These are phyloP conservation scores for Penicillium nordicum DNA, from an alignment of 2,329 filamentous ascomycete species.

Conservation along the genomic window DNA sequence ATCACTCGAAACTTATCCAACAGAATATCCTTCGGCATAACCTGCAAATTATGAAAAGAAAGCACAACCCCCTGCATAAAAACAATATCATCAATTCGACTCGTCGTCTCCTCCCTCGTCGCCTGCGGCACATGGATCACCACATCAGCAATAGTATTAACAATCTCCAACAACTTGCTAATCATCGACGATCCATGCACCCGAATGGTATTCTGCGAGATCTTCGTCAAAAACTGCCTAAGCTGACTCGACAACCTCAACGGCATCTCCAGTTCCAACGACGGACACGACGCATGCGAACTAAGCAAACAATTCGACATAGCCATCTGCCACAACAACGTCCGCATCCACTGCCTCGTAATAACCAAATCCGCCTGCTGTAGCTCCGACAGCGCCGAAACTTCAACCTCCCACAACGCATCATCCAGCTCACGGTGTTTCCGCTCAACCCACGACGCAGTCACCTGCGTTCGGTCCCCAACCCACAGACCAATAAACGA, in stretches of 20 bases:
- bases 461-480: conserved; percentile 37
- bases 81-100: conserved; percentile 53
- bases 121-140: conserved; percentile 51
- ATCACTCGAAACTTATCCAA: conserved; percentile 42
- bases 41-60: conserved; percentile 48
- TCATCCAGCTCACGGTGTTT: conserved; percentile 47
- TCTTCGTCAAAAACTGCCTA: conserved; percentile 41
- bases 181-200: conserved; percentile 57
- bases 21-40: conserved; percentile 46
- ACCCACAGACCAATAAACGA: conserved; percentile 48
- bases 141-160: conserved; percentile 59
- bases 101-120: conserved; percentile 46
- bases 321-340: conserved; percentile 50
- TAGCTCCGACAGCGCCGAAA: conserved; percentile 41
- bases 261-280: conserved; percentile 45
- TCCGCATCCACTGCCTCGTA: conserved; percentile 50
- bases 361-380: conserved; percentile 51
- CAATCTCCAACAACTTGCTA: conserved; percentile 60
- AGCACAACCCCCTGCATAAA: conserved; percentile 53
- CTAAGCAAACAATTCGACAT: conserved; percentile 46
- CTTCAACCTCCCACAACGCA: conserved; percentile 35
- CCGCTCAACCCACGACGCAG: conserved; percentile 44
- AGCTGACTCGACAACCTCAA: conserved; percentile 45
- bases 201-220: conserved; percentile 48
- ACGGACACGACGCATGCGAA: conserved; percentile 27